Percentiles rank a stretch among this genome's conserved stretches.
These are phyloP conservation scores for Russula dissimulans DNA, from an alignment of 768 basidiomycete genomes.

Conservation along the genomic window DNA sequence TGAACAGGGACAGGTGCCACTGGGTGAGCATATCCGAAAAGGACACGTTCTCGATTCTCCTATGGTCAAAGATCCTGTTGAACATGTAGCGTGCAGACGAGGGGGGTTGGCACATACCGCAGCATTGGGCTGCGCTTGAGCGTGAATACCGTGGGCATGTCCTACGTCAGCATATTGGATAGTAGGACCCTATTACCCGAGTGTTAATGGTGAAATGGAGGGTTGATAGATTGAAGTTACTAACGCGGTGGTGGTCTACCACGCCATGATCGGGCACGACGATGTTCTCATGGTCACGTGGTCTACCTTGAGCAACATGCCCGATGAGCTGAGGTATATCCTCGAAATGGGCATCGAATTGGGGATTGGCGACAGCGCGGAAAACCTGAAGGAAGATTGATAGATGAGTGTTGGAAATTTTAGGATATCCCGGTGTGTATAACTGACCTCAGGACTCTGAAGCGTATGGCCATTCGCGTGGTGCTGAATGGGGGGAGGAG, in stretches of 20 bases:
- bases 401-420: background rate
- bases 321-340: too few species aligned
- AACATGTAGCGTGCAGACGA: too few species aligned
- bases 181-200: background rate
- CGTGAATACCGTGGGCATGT: background rate
- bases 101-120: background rate
- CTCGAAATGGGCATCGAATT: background rate
- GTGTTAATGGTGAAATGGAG: background rate
- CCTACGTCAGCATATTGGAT: background rate
- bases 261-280: background rate
- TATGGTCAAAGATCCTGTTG: background rate
- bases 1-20: background rate
- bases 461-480: background rate
- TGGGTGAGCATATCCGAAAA: background rate
- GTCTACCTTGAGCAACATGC: background rate
- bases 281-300: background rate
- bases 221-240: background rate
- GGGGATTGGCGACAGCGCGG: background rate
- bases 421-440: background rate
- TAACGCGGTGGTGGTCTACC: background rate
- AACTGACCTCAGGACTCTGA: background rate
- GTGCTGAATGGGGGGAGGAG: background rate
- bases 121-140: background rate
- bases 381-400: background rate
- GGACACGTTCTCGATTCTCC: background rate